Conservation (phyloP, 2,329 filamentous ascomycete species). For the Leptographium procerum region DNA sequence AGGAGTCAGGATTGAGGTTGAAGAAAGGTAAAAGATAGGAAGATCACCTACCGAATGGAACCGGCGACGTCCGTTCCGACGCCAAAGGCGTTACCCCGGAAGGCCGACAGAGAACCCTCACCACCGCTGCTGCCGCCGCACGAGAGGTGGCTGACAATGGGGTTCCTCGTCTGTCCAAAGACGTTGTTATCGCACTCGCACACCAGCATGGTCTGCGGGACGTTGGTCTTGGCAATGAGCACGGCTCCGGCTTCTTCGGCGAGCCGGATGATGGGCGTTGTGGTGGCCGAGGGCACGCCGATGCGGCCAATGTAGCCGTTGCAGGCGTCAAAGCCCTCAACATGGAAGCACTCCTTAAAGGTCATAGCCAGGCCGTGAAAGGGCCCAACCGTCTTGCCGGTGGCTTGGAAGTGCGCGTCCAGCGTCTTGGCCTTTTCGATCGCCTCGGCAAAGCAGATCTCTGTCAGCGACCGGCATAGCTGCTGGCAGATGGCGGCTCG, state of each 20-base stretch:
- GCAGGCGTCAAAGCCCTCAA: conserved; percentile 7
- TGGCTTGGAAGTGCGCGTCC: conserved; percentile 19
- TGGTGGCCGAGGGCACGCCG: conserved; percentile 6
- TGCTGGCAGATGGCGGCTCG: conserved; percentile 9
- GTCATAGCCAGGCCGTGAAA: conserved; percentile 30
- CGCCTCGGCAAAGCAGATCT: conserved; percentile 25
- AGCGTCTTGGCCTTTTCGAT: conserved; percentile 20
- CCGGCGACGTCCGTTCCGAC: conserved; percentile 25
- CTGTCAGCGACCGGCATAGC: conserved; percentile 23
- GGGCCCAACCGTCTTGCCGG: conserved; percentile 22
- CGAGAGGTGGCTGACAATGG: conserved; percentile 21
- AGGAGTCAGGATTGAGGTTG: not conserved
- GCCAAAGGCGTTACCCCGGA: conserved; percentile 33
- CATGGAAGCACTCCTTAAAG: conserved; percentile 11
- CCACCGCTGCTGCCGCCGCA: conserved; percentile 26
- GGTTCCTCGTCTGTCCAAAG: conserved; percentile 24
- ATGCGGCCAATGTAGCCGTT: conserved; percentile 5
- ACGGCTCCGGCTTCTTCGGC: conserved; percentile 20
- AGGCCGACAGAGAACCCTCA: conserved; percentile 23
- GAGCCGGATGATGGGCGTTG: conserved; percentile 13
- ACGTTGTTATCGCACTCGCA: conserved; percentile 25
- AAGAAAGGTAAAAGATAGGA: not conserved
- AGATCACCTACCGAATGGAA: conserved; percentile 7
- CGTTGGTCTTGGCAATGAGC: conserved; percentile 16
- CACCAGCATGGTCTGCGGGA: conserved; percentile 19